A percentile compares a stretch with the other conserved stretches of the same genome.
Evolutionary conservation across 2,329 filamentous ascomycete species (phyloP).

Genomic region (Hypoxylon sp.): DNA sequence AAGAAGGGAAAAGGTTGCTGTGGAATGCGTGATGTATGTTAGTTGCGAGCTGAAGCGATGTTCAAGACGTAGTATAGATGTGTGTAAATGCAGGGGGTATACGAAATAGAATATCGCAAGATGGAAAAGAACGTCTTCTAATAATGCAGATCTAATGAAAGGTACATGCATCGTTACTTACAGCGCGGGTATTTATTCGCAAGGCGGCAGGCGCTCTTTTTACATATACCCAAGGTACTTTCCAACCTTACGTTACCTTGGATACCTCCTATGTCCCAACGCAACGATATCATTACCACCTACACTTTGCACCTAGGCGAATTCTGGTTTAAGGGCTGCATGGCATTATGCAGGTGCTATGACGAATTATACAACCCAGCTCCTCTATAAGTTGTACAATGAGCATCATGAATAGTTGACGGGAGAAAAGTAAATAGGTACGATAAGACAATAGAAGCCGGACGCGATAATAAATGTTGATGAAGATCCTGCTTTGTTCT

Average conservation of each 20-base stretch:
- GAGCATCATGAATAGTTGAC: slow-evolving; percentile 5
- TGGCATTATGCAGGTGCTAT: slow-evolving; percentile 41
- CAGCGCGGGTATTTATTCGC: slow-evolving; percentile 25
- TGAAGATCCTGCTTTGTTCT: not conserved
- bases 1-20: slow-evolving; percentile 18
- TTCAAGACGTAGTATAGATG: slow-evolving; percentile 3
- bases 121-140: not conserved
- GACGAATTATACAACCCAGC: slow-evolving; percentile 39
- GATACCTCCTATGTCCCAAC: slow-evolving; percentile 15
- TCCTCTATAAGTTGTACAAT: slow-evolving; percentile 18
- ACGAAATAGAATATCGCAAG: too few species aligned
- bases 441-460: too few species aligned
- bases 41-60: slow-evolving; percentile 24
- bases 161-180: slow-evolving; percentile 14
- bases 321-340: slow-evolving; percentile 31
- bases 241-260: slow-evolving; percentile 20
- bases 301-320: slow-evolving; percentile 21
- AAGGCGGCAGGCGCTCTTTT: not conserved
- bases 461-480: not conserved
- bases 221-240: not conserved
- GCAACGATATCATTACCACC: slow-evolving; percentile 13
- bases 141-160: not conserved
- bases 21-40: slow-evolving; percentile 21
- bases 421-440: slow-evolving; percentile 3
- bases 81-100: not conserved